These are phyloP conservation scores for Plasmodium malariae DNA, from an alignment of 169 alveolate genomes.

Conservation along the genomic window DNA sequence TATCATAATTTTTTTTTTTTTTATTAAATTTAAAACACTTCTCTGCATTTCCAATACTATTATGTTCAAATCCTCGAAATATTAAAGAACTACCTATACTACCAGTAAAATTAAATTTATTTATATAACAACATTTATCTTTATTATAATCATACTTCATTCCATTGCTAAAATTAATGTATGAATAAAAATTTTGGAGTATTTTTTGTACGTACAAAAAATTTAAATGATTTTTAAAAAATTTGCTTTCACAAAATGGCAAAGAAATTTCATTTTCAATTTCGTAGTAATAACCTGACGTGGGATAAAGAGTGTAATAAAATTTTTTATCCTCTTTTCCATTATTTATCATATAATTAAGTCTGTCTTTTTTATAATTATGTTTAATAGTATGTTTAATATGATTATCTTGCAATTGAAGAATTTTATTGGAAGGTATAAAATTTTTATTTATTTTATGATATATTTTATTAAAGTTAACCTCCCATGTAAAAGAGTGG, in stretches of 20 bases:
- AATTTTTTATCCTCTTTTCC: not conserved
- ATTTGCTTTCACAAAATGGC: conserved; percentile 60
- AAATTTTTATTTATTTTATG: conserved; percentile 29
- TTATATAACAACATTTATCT: not conserved
- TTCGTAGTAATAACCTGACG: conserved; percentile 51
- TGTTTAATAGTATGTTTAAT: conserved; percentile 37
- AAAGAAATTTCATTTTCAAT: conserved; percentile 58
- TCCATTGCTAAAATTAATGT: conserved; percentile 63
- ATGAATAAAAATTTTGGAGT: conserved; percentile 11
- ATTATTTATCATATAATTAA: conserved; percentile 6
- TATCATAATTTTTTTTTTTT: conserved; percentile 22
- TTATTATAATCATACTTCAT: conserved; percentile 30
- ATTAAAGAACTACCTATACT: conserved; percentile 65
- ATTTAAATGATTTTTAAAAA: conserved; percentile 45
- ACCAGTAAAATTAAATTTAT: conserved; percentile 62
- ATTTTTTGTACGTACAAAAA: conserved; percentile 37
- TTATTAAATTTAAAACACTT: conserved; percentile 21
- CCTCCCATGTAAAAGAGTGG: conserved; percentile 40
- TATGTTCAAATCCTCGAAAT: conserved; percentile 66
- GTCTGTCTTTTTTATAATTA: conserved; percentile 21
- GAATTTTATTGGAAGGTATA: conserved; percentile 28
- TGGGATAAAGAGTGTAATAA: conserved; percentile 32
- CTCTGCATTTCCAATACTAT: conserved; percentile 38
- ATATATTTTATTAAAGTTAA: conserved; percentile 22
- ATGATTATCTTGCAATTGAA: conserved; percentile 5